Evolutionary conservation across 1,284 basidiomycete species (phyloP).

Genomic region (Melampsora americana): DNA sequence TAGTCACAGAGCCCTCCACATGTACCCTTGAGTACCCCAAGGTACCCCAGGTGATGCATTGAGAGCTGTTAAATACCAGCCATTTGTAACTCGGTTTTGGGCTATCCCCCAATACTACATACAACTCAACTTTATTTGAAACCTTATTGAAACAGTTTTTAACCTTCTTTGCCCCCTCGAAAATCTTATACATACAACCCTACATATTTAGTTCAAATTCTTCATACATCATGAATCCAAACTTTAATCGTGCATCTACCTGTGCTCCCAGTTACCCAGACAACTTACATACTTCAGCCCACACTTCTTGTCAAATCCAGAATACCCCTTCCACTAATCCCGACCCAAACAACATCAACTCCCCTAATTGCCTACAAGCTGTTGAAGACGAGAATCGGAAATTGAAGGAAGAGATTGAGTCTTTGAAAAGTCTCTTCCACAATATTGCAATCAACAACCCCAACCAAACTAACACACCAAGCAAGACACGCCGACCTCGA

Average conservation of each 20-base stretch:
- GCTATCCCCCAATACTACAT: background rate
- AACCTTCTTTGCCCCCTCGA: background rate
- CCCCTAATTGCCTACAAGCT: conserved; percentile 5
- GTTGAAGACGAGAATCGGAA: conserved; percentile 31
- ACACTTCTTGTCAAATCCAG: background rate
- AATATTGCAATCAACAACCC: conserved; percentile 10
- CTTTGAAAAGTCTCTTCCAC: conserved; percentile 16
- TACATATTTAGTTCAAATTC: conserved; percentile 1
- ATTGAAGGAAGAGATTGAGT: conserved; percentile 17
- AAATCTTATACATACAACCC: background rate
- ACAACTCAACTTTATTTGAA: background rate
- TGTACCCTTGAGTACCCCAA: too few relatives aligned
- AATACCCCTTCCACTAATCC: background rate
- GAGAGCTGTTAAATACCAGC: too few relatives aligned
- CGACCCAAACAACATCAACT: background rate
- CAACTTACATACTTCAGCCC: background rate
- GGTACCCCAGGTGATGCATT: background rate
- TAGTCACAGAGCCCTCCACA: too few relatives aligned
- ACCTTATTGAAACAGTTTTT: too few relatives aligned
- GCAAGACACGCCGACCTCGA: conserved; percentile 11
- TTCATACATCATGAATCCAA: background rate
- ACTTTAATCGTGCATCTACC: conserved; percentile 12
- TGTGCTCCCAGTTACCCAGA: background rate
- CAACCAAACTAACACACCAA: background rate
- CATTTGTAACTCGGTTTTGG: background rate